phyloP scores from a whole-genome alignment of 2,329 filamentous ascomycete species.

The Coniochaeta sp. region DNA sequence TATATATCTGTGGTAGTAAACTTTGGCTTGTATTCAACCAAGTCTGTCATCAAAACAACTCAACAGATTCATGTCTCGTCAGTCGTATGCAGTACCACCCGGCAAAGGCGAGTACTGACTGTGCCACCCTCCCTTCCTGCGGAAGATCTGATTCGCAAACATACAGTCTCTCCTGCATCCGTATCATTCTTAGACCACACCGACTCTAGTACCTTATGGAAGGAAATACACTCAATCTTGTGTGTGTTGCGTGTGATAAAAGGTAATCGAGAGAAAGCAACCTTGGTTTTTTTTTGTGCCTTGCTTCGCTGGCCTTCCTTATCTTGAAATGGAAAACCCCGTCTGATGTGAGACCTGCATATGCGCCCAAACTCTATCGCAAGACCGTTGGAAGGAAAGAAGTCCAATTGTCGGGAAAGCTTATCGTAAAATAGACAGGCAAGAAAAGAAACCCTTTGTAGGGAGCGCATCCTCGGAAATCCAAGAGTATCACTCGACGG shows the following conservation, averaged over 20 bases:
- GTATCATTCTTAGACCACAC: not conserved
- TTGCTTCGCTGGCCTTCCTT: not conserved
- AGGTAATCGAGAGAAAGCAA: not conserved
- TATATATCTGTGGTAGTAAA: not conserved
- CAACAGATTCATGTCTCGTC: not conserved
- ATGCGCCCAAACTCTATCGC: not conserved
- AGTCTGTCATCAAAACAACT: not conserved
- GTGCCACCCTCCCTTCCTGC: not conserved
- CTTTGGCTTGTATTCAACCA: not conserved
- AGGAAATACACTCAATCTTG: not conserved
- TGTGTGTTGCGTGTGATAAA: not conserved
- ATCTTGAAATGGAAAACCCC: not conserved
- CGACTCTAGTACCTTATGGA: not conserved
- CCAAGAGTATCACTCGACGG: conserved; percentile 21
- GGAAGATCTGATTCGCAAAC: not conserved
- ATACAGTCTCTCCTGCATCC: not conserved
- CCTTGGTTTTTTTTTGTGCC: not conserved
- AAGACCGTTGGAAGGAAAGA: not conserved
- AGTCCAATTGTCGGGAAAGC: not conserved
- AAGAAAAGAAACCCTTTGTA: not conserved
- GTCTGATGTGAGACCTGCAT: not conserved
- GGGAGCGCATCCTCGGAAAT: not conserved
- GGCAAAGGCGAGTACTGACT: not conserved
- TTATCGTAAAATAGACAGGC: not conserved
- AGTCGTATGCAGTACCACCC: not conserved